Base-by-base conservation (phyloP, 2,329 filamentous ascomycete species). In the Neocucurbitaria cava region DNA sequence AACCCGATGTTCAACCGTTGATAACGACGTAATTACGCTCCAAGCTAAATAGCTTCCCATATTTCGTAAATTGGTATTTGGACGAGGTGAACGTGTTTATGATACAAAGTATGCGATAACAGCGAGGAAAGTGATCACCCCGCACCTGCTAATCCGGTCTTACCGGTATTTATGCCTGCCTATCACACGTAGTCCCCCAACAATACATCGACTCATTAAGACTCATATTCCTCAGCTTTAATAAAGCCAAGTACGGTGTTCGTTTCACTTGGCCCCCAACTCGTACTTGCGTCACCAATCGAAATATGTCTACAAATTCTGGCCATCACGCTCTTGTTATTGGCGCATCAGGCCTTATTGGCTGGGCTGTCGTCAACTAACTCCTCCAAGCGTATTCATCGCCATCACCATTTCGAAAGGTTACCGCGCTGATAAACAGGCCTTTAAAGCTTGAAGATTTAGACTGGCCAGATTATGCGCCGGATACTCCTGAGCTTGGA, bases 301-400 rank as follows among this genome's bases (percentile, higher is more conserved):
- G 5, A n/a, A 26, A 40, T 7, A 52, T 44, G 43, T 13, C 30
- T 2, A 5, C 38, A 5, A 4, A 43, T 21, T 18, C n/a, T 10
- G 33, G 35, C 7, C 10, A 65, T 24, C 72, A 78, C 44, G 76
- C 76, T 11, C 67, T 78, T 5, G 71, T 79, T 6, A 75, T 78
- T 38, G 77, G 77, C 20, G 71, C 70, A 18, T 76, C 74, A 5
- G 77, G 78, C 15, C 73, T 80, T 42, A 73, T 71, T 26, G 77
- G 76, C 46, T 80, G 76, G 77, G 69, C 76, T 6, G 61, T 77
- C 15, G 70, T 76, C 2, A 72, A 79, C 46, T 65, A 75, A 39
- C 56, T 78, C 0, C 62, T 72, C 9, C 64, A 61, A 21, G 52
- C 59, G n/a, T 78, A 77, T 56, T 73, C 76, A 6, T 54, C 58